These are phyloP conservation scores for Fraxinus velutina DNA, from an alignment of 305 asterid species.

Conservation along the genomic window DNA sequence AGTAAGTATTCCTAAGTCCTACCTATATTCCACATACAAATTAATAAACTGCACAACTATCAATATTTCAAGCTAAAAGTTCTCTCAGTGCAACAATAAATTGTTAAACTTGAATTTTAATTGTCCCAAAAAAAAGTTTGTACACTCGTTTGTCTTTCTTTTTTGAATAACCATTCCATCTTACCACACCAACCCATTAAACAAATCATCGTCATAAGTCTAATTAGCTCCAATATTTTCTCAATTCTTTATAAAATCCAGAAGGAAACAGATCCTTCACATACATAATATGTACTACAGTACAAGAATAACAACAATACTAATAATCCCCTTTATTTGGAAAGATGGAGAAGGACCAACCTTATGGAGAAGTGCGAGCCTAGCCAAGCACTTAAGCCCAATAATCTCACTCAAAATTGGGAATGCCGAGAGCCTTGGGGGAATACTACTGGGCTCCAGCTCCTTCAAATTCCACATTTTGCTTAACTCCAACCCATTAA, in stretches of 20 bases:
- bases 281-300: not conserved
- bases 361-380: constrained; percentile 83
- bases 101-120: not conserved
- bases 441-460: constrained; percentile 76
- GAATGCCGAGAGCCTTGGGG: constrained; percentile 63
- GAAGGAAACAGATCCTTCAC: not conserved
- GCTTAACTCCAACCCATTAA: constrained; percentile 65
- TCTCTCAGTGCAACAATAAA: not conserved
- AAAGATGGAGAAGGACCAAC: constrained; percentile 29
- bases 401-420: constrained; percentile 65
- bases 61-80: not conserved
- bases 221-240: not conserved
- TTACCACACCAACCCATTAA: not conserved
- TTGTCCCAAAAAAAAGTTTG: not conserved
- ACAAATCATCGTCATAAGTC: not conserved
- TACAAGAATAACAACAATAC: not conserved
- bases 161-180: not conserved
- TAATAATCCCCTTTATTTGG: not conserved
- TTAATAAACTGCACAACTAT: not conserved
- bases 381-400: constrained; percentile 65
- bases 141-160: not conserved
- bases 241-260: not conserved
- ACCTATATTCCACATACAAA: not conserved
- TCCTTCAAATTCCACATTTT: constrained; percentile 69
- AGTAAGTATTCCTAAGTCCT: not conserved